These are phyloP conservation scores for Paramarasmius palmivorus DNA, from an alignment of 1,284 basidiomycete genomes.

Conservation along the genomic window DNA sequence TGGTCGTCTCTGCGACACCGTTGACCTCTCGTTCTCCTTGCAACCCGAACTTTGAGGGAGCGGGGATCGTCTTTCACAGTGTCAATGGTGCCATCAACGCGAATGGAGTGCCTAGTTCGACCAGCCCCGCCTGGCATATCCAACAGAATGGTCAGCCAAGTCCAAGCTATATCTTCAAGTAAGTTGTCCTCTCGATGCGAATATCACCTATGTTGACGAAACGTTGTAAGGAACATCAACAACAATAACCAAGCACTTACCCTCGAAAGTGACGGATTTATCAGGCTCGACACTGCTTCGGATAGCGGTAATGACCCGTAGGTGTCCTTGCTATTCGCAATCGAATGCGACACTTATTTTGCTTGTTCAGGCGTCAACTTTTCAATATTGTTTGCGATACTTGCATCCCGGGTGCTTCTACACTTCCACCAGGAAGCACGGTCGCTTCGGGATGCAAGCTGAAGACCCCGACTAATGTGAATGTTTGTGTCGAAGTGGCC, in stretches of 20 bases:
- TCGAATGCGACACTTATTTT: too few species aligned
- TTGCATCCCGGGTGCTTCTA: neutral
- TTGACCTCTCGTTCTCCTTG: too few species aligned
- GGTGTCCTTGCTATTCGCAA: neutral
- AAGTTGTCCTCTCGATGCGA: neutral
- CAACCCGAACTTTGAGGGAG: too few species aligned
- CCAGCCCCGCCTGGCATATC: too few species aligned
- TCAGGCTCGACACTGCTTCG: slow-evolving; percentile 1
- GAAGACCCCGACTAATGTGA: too few species aligned
- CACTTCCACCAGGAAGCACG: too few species aligned
- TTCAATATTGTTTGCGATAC: slow-evolving; percentile 4
- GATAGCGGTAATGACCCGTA: slow-evolving; percentile 3
- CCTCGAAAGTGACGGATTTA: neutral
- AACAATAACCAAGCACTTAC: slow-evolving; percentile 8
- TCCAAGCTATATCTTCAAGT: slow-evolving; percentile 6
- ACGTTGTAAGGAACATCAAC: slow-evolving; percentile 3
- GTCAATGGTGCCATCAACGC: too few species aligned
- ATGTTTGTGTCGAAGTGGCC: too few species aligned
- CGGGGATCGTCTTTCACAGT: too few species aligned
- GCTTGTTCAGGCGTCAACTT: neutral
- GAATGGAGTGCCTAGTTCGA: too few species aligned
- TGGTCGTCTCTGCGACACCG: too few species aligned
- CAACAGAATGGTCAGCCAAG: neutral
- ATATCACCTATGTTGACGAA: neutral
- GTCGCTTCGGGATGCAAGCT: too few species aligned